Evolutionary conservation across 257 asterid genomes (phyloP).

Genomic region (Perilla frutescens): DNA sequence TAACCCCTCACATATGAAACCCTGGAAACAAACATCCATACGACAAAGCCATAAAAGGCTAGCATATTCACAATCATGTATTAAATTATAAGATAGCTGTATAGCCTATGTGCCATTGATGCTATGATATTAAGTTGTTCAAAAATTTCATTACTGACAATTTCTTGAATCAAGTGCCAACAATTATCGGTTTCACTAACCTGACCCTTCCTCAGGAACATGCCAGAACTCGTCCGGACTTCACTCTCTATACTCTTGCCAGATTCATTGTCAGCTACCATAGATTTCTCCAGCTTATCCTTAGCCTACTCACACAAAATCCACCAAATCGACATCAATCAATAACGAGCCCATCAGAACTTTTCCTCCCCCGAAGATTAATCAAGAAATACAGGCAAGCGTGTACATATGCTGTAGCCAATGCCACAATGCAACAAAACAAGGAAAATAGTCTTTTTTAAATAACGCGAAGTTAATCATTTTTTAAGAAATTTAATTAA

Average conservation of each 20-base stretch:
- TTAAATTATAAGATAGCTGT: background rate
- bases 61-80: background rate
- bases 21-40: background rate
- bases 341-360: constrained; percentile 5
- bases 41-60: background rate
- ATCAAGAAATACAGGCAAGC: background rate
- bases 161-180: constrained; percentile 15
- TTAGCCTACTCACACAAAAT: constrained; percentile 64
- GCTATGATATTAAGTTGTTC: background rate
- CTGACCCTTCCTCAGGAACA: constrained; percentile 75
- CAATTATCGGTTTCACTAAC: constrained; percentile 43
- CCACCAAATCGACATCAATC: constrained; percentile 34
- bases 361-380: background rate
- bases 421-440: background rate
- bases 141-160: constrained; percentile 3
- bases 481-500: constrained; percentile 5
- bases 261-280: constrained; percentile 92
- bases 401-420: background rate
- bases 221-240: constrained; percentile 93
- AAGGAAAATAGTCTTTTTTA: constrained; percentile 26
- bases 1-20: constrained; percentile 6
- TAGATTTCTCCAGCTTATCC: constrained; percentile 87
- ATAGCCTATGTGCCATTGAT: background rate
- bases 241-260: constrained; percentile 91
- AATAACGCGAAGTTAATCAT: background rate